Base-by-base conservation (phyloP, 1,284 basidiomycete genomes). In the Leccinum fallax region DNA sequence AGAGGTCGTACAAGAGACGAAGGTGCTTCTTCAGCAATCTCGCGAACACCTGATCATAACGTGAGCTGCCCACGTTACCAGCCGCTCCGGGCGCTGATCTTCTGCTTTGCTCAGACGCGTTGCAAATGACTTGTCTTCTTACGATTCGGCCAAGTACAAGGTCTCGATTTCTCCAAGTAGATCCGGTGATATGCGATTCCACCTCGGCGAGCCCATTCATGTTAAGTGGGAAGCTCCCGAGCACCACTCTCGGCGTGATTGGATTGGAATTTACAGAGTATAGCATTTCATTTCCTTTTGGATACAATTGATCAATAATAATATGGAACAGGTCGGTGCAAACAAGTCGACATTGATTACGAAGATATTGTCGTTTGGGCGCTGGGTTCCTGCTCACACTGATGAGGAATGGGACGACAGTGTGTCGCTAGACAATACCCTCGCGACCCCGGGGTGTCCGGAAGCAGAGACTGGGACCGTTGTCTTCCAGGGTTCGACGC, bases 371-470 rank as follows among this genome's bases (percentile, higher is more conserved):
- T 93, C 92, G 2, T 80, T 92, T 67, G 96, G 97, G 38, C 89
- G 92, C 81, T 99, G 97, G 97, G 81, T 92, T 15, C 94, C 95
- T 16, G 90, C 98, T 16, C 90, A 94, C 21, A 48, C 21, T 63
- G 85, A 90, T 65, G 91, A 95, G 65, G 96, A 97, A 74, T 98
- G 94, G 92, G 89, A 96, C 60, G 97, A 95, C 1, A 90, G 97
- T 72, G 78, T 88, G 30, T 89, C 89, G 32, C 70, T 91, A 59
- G 81, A 83, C n/a, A 76, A 81, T 36, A 71, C 71, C 61, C 78
- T 73, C 21, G 69, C 74, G 36, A 69, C 73, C 36, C 70, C 76
- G 11, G 71, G 78, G 16, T 71, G 74, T 4, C 71, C 71, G 26
- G 83, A 84, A 52, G 77, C 78, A 4, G 84, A 86, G 61, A 82